Base-by-base conservation (phyloP, 208 protist genomes). In the Leishmania major region DNA sequence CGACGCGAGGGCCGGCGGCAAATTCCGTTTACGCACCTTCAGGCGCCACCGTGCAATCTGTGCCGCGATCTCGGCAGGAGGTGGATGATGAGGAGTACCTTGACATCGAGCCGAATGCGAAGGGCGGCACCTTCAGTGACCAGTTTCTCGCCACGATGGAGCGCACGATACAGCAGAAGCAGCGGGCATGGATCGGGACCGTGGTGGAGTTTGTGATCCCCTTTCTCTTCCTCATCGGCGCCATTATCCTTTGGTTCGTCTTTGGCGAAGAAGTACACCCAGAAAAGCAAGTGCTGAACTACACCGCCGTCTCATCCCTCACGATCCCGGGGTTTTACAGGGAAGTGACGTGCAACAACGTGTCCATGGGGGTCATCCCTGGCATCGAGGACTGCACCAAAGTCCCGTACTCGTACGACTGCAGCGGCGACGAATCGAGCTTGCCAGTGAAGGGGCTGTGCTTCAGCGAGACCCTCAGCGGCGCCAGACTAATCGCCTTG, bases 161-260 rank as follows among this genome's bases (percentile, higher is more conserved):
- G 77, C 90, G 88, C 71, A 90, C 75, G 3, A 81, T 90, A 3
- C 87, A 88, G 77, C 87, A 90, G 60, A 90, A 88, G 43, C 45
- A 66, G 37, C 87, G 83, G 43, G 84, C 83, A 35, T 69, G 25
- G 60, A 3, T 90, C 13, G 78, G 76, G 13, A 85, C 81, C 4
- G 45, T 87, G 66, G 31, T 88, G 62, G 92, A 95, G 82, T 64
- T 93, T 47, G 17, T 89, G 51, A 76, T 93, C 19, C 90, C 92
- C 8, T 25, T 93, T 35, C 55, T 95, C 40, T 95, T 90, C 81
- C 59, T 93, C 15, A 6, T 91, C 0, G 84, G 84, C 53, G 76
- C 86, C 47, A 81, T 92, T 66, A 80, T 90, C 64, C 47, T 95
- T 19, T 92, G 89, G 87, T 78, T 62, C 4, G 82, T 86, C 75